Base-by-base conservation (phyloP, 768 basidiomycete species). In the Boletus rex-veris region DNA sequence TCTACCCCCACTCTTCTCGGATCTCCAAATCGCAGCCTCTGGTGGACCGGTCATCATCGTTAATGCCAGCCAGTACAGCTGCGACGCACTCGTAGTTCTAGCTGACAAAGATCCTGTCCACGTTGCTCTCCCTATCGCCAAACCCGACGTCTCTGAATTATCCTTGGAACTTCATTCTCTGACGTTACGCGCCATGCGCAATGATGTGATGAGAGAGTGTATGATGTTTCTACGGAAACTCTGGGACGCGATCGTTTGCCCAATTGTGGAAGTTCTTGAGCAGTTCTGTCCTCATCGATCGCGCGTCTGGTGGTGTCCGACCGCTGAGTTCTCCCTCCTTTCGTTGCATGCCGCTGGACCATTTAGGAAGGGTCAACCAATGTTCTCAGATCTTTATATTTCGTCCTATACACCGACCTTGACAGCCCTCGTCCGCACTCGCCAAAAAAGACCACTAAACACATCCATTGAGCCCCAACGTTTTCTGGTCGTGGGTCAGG, bases 1-100 rank as follows among this genome's bases (percentile, higher is more conserved):
- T 15, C 52, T 45, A 11, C 66, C 68, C 3, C 50, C 50, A 12
- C 46, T 57, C 15, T 58, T 59, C 24, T 51, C 58, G 0, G 47
- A 59, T 18, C 54, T 68, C 7, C 61, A 50, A 11, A 28, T 28
- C 1, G 61, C 60, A 14, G 64, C 70, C 8, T 24, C 46, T 0
- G 53, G 38, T 8, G 72, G 72, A 5, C 69, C 70, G 0, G 59
- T 73, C n/a, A 63, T 74, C 18, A 52, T 76, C 14, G 55, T 75
- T 21, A 76, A 74, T 48, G 56, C 68, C 10, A 62, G 65, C 50
- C 38, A 45, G 16, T 56, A 50, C 14, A 48, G 65, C 24, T 76
- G 70, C 10, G 69, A 76, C 49, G 74, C 70, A 0, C 39, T 76
- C n/a, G 63, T 73, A 4, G 54, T 73, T 16, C 11, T 56, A 3